Conservation (phyloP, 805 yeast genomes). For the Kodamaea restingae region DNA sequence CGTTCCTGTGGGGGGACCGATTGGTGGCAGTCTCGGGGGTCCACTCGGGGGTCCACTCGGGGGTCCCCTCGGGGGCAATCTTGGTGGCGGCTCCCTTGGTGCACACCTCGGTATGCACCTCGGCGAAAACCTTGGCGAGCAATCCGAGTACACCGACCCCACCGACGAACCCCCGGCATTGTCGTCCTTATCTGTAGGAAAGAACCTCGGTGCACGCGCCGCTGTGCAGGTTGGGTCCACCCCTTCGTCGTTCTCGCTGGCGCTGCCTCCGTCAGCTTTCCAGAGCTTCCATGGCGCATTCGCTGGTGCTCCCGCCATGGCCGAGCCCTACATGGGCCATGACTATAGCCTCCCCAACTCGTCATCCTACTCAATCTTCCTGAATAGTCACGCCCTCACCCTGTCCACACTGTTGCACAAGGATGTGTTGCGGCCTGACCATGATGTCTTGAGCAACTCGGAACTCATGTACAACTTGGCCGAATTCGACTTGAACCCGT, state of each 20-base stretch:
- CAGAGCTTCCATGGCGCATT: neutral
- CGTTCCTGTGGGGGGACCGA: too few relatives aligned
- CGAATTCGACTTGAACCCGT: conserved; percentile 24
- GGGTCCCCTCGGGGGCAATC: too few relatives aligned
- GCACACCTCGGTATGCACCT: too few relatives aligned
- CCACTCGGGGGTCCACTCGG: too few relatives aligned
- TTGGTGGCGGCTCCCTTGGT: too few relatives aligned
- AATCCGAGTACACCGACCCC: too few relatives aligned
- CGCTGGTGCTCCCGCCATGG: conserved; percentile 1
- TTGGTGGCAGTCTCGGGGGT: too few relatives aligned
- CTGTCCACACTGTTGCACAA: conserved; percentile 13
- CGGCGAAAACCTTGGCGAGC: too few relatives aligned
- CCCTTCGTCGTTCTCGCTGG: conserved; percentile 8
- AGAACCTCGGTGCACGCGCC: too few relatives aligned
- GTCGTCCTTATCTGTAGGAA: too few relatives aligned
- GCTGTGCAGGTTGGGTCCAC: conserved; percentile 15
- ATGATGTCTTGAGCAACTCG: conserved; percentile 12
- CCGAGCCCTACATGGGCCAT: conserved; percentile 6
- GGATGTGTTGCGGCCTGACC: conserved; percentile 14
- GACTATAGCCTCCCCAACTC: conserved; percentile 15
- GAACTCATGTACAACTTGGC: conserved; percentile 21
- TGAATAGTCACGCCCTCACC: conserved; percentile 16
- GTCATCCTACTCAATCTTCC: conserved; percentile 14
- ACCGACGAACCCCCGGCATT: too few relatives aligned
- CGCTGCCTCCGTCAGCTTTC: conserved; percentile 8